These are phyloP conservation scores for Nakaseomyces uthaithaninus DNA, from an alignment of 1,139 yeast species.

Conservation along the genomic window DNA sequence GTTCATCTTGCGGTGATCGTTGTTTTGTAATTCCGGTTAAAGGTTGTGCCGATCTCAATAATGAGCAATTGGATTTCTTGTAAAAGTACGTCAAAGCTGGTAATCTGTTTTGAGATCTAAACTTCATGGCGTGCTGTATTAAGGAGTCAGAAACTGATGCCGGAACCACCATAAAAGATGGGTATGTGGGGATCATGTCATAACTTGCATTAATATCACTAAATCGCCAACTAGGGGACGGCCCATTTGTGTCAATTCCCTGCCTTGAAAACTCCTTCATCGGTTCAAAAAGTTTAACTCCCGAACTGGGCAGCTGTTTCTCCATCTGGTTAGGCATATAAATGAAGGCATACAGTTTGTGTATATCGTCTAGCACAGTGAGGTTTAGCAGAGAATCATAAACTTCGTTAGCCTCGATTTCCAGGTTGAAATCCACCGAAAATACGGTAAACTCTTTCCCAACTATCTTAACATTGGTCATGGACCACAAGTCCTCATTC, in stretches of 20 bases:
- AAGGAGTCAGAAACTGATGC: conserved; percentile 69
- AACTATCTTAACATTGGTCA: conserved; percentile 53
- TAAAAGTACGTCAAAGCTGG: conserved; percentile 80
- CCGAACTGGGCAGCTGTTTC: conserved; percentile 36
- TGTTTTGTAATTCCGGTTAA: conserved; percentile 83
- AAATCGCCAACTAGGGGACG: conserved; percentile 52
- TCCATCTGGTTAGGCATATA: conserved; percentile 57
- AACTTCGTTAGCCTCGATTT: conserved; percentile 57
- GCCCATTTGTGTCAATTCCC: conserved; percentile 36
- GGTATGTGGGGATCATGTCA: conserved; percentile 69
- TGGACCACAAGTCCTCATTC: conserved; percentile 41
- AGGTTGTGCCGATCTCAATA: conserved; percentile 89
- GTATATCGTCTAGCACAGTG: conserved; percentile 49
- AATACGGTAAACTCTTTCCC: conserved; percentile 86
- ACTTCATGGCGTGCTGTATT: conserved; percentile 73
- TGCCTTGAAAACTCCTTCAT: conserved; percentile 59
- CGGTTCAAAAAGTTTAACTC: conserved; percentile 70
- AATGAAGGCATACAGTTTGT: conserved; percentile 60
- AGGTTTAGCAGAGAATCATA: conserved; percentile 62
- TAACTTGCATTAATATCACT: conserved; percentile 59
- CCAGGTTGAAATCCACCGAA: conserved; percentile 63
- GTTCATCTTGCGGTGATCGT: conserved; percentile 87
- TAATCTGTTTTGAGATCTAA: conserved; percentile 74
- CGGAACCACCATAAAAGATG: conserved; percentile 62
- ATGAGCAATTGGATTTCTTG: conserved; percentile 62